These are phyloP conservation scores for Cytospora paraplurivora DNA, from an alignment of 2,329 filamentous ascomycete genomes.

Conservation along the genomic window DNA sequence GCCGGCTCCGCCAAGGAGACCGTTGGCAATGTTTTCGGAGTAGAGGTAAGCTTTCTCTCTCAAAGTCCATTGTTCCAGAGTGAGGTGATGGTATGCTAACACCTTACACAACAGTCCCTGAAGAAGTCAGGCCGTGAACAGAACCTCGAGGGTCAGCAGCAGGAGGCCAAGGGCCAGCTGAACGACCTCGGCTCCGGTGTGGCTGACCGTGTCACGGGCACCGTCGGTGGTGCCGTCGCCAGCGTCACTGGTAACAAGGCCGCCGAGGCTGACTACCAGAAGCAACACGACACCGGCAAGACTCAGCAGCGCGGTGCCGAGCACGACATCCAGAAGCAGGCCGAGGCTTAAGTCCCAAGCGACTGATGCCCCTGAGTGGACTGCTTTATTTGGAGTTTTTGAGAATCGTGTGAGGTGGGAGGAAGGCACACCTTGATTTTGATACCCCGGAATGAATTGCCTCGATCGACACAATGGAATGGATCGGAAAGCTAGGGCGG, in stretches of 20 bases:
- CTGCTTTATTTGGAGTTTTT: background rate
- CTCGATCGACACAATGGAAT: background rate
- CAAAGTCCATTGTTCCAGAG: background rate
- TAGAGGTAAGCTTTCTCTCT: conserved; percentile 54
- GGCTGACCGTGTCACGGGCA: conserved; percentile 67
- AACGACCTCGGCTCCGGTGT: conserved; percentile 72
- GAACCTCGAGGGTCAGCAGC: conserved; percentile 76
- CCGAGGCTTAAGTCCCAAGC: conserved; percentile 42
- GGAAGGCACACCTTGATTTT: conserved; percentile 11
- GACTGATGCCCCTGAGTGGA: background rate
- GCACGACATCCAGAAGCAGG: conserved; percentile 75
- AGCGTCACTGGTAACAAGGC: conserved; percentile 69
- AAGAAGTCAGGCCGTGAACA: conserved; percentile 76
- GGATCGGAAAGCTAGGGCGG: background rate
- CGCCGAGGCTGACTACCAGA: conserved; percentile 65
- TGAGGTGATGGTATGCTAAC: conserved; percentile 4
- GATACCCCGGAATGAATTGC: conserved; percentile 22
- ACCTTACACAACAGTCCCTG: conserved; percentile 50
- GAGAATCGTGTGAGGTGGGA: background rate
- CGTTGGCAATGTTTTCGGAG: conserved; percentile 73
- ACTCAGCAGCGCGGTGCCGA: conserved; percentile 82
- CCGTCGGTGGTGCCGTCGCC: conserved; percentile 71
- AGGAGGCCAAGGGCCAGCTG: conserved; percentile 82
- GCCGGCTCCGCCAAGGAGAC: conserved; percentile 83
- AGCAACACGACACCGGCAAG: conserved; percentile 77